Evolutionary conservation across 1,284 basidiomycete species (phyloP).

Genomic region (Erythrobasidium hasegawianum): DNA sequence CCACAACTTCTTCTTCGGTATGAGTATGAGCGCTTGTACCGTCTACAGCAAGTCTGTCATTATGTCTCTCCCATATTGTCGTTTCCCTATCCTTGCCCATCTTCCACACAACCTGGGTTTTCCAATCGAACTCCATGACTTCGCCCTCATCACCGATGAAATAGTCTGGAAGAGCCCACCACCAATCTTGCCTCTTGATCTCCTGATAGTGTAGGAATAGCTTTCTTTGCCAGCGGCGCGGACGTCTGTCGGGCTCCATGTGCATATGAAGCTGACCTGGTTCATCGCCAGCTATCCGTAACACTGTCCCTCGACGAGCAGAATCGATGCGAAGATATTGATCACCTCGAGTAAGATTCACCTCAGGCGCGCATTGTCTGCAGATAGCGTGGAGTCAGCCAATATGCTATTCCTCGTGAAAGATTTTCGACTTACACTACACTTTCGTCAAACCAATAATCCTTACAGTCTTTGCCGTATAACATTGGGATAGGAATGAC

Average conservation of each 20-base stretch:
- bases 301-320: slow-evolving; percentile 24
- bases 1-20: neutral
- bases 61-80: slow-evolving; percentile 13
- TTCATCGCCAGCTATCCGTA: slow-evolving; percentile 13
- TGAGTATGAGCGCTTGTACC: slow-evolving; percentile 3
- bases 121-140: slow-evolving; percentile 34
- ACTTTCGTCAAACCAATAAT: slow-evolving; percentile 28
- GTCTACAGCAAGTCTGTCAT: slow-evolving; percentile 10
- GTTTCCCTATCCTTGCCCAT: slow-evolving; percentile 17
- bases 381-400: neutral
- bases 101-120: slow-evolving; percentile 17
- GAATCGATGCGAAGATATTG: slow-evolving; percentile 28
- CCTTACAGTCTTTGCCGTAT: slow-evolving; percentile 20
- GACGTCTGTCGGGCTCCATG: slow-evolving; percentile 19
- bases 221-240: slow-evolving; percentile 31
- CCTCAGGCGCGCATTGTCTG: slow-evolving; percentile 27
- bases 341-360: slow-evolving; percentile 30
- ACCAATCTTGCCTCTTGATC: slow-evolving; percentile 30
- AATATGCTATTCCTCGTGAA: neutral
- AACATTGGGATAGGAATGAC: slow-evolving; percentile 10
- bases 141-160: slow-evolving; percentile 27
- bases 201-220: slow-evolving; percentile 34
- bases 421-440: slow-evolving; percentile 13
- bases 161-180: slow-evolving; percentile 26
- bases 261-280: slow-evolving; percentile 7